Base-by-base conservation (phyloP, 2,329 filamentous ascomycete genomes). In the Balansia obtecta region DNA sequence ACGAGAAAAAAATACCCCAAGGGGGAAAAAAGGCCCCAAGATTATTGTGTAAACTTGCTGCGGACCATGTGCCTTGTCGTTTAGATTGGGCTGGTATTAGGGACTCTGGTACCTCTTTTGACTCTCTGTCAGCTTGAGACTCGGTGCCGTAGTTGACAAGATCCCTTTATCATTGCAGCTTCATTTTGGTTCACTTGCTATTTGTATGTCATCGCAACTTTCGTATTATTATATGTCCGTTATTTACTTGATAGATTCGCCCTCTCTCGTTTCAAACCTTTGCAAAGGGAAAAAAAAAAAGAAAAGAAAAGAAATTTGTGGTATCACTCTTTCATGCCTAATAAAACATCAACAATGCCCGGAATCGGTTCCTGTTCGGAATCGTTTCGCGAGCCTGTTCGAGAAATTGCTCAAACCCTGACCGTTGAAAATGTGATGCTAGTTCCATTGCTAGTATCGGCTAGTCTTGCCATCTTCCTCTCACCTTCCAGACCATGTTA, bases 271-370 rank as follows among this genome's bases (percentile, higher is more conserved):
- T n/a, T n/a, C n/a, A n/a, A n/a, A n/a, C n/a, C n/a, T n/a, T n/a
- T n/a, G n/a, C n/a, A n/a, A n/a, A 22, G 20, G 20, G 20, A 22
- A 27, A 27, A 27, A 6, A 27, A 4, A 6, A 27, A 27, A 27
- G 6, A 27, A 27, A 3, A 27, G 6, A 6, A 37, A 37, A 37
- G 9, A 37, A 2, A 12, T 37, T 12, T 37, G 34, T 37, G 34
- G 34, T 37, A 37, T 37, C 42, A 27, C 15, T 22, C 42, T 13
- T 30, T 45, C 39, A 63, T 63, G 55, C 58, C 57, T 57, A 61
- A 61, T 64, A 60, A 64, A 63, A 62, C 58, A 58, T 53, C 54
- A 60, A 38, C 44, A 47, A 8, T 13, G 7, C 34, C 6, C 39
- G n/a, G 10, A 18, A 41, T 18, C 39, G 39, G 3, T 12, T 41